These are phyloP conservation scores for Aspergillus brasiliensis DNA, from an alignment of 2,329 filamentous ascomycete species.

Conservation along the genomic window DNA sequence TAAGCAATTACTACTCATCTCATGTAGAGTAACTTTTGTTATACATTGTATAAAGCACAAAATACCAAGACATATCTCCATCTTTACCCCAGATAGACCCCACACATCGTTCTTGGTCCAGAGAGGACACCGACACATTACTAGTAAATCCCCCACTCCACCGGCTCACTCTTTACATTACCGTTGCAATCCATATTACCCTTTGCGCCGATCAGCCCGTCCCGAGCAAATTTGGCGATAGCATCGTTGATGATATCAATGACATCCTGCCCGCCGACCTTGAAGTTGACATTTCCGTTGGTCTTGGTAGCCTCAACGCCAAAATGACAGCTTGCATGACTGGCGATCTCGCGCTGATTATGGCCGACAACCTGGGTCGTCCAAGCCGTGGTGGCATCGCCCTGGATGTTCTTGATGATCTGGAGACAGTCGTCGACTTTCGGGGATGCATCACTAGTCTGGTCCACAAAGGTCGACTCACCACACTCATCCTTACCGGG, in stretches of 20 bases:
- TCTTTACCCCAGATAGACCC: too few species aligned
- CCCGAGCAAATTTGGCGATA: conserved; percentile 1
- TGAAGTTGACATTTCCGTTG: conserved; percentile 13
- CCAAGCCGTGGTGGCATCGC: conserved; percentile 7
- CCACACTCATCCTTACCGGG: conserved; percentile 9
- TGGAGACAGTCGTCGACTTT: conserved; percentile 14
- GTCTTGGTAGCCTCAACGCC: conserved; percentile 13
- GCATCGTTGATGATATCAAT: conserved; percentile 17
- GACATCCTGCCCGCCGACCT: conserved; percentile 13
- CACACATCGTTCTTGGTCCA: too few species aligned
- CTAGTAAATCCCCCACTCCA: conserved; percentile 22
- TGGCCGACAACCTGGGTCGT: conserved; percentile 10
- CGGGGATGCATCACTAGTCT: conserved; percentile 29
- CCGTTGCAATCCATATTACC: conserved; percentile 21
- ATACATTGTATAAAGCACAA: too few species aligned
- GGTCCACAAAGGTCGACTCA: conserved; percentile 14
- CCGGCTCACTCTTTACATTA: conserved; percentile 16
- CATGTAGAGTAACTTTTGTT: too few species aligned
- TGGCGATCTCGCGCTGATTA: conserved; percentile 6
- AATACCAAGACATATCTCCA: too few species aligned
- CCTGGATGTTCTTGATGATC: conserved; percentile 22
- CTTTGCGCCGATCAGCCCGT: conserved; percentile 18
- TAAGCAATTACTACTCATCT: too few species aligned
- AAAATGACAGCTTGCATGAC: conserved; percentile 7
- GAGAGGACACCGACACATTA: too few species aligned